Evolutionary conservation across 148 eudicot genomes (phyloP), one percentile per base, ranked within the genome.

Genomic region (Mesembryanthemum crystallinum): DNA sequence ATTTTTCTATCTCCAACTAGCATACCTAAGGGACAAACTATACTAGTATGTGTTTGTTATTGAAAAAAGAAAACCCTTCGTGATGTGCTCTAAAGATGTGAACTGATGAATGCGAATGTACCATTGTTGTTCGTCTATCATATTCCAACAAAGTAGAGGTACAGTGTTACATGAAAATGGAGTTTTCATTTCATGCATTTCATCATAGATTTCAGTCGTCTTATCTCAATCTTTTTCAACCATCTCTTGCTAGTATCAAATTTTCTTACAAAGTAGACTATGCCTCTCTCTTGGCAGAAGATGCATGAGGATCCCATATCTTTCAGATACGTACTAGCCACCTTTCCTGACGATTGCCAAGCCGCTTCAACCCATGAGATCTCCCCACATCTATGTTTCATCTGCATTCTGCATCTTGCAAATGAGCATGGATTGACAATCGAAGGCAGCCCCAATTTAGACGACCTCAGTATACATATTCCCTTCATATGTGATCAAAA

Each of bases 361-460:
- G 83, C 83, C 5, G 58, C 78, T 14, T 29, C 67, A 21, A 49
- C 47, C 7, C 18, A 33, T 76, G 80, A 80, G 23, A 77, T 83
- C 25, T 83, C 86, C 20, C 83, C 86, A 20, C 75, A 74, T 72
- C 54, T 73, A 8, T 89, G 82, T 52, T 84, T 83, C 68, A 83
- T 83, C 68, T 88, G 82, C 76, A 42, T 70, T 32, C 69, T 86
- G 51, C 86, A 83, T 73, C 79, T 83, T 47, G 83, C 83, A 6
- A 83, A 83, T 64, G 86, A 83, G 55, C 82, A 83, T 29, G 86
- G 76, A 47, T 51, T 83, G 78, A 73, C 72, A 33, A 73, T 83
- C 18, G 37, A 14, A 15, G 86, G 86, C 29, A 68, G 37, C 45
- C 24, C 77, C 11, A 49, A 61, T 59, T 59, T 76, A 72, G 86